These are phyloP conservation scores for Trichoderma koningiopsis DNA, from an alignment of 2,329 filamentous ascomycete species.

Conservation along the genomic window DNA sequence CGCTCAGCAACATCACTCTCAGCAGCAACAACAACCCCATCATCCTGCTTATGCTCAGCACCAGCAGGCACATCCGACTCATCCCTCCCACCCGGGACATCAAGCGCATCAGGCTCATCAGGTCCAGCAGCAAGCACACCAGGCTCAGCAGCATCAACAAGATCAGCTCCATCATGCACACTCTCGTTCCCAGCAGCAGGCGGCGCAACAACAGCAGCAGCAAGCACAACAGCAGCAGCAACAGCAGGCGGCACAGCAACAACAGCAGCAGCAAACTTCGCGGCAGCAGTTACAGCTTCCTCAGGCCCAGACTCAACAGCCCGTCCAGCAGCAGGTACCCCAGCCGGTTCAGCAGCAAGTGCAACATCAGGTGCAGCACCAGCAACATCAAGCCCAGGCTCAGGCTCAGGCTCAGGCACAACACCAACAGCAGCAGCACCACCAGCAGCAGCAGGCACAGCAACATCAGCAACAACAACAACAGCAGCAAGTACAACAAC, in stretches of 20 bases:
- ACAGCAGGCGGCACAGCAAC: conserved; percentile 32
- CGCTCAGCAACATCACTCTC: conserved; percentile 35
- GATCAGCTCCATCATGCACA: conserved; percentile 34
- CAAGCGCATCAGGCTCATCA: conserved; percentile 23
- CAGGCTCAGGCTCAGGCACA: conserved; percentile 26
- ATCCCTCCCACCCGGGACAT: conserved; percentile 29
- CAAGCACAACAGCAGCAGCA: conserved; percentile 31
- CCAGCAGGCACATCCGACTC: conserved; percentile 32
- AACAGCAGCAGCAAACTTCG: conserved; percentile 25
- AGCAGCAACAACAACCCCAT: conserved; percentile 32
- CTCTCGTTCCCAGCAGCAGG: conserved; percentile 36
- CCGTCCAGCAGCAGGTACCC: conserved; percentile 29
- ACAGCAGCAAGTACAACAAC: conserved; percentile 32
- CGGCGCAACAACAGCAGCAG: conserved; percentile 31
- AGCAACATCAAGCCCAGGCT: conserved; percentile 3
- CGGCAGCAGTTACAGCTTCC: conserved; percentile 15
- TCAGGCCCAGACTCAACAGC: background rate
- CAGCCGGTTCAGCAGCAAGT: conserved; percentile 27
- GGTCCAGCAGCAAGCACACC: conserved; percentile 31
- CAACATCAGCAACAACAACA: conserved; percentile 31
- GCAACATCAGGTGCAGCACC: conserved; percentile 17
- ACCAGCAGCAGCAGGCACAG: conserved; percentile 29
- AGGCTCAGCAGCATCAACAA: conserved; percentile 36
- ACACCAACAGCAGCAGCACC: conserved; percentile 27
- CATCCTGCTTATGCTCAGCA: conserved; percentile 28